Base-by-base conservation (phyloP, 305 asterid species). In the Plantago coronopus region DNA sequence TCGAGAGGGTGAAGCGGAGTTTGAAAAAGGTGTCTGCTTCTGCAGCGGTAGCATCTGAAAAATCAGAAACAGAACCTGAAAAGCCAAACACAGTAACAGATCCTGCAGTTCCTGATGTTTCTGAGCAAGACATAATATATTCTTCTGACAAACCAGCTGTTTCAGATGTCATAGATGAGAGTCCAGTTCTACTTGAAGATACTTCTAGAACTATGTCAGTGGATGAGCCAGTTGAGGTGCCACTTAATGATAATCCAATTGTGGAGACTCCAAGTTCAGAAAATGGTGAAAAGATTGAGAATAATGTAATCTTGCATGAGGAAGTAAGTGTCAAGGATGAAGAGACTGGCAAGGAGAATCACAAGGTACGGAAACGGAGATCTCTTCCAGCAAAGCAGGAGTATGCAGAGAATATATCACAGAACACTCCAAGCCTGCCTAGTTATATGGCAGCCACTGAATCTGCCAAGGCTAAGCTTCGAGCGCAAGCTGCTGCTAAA, bases 361-460 rank as follows among this genome's bases (percentile, higher is more conserved):
- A 62, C 51, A 82, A 79, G 70, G 55, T 70, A 46, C 65, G 81
- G 77, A 85, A 88, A 80, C 83, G 94, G 80, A 85, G 81, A 61
- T 87, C 96, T 19, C 83, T 90, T 44, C 87, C 94, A 17, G 74
- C 85, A 20, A 87, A 87, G 79, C 87, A 78, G 64, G 97, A 90
- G 64, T 76, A 77, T 67, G 61, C 81, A 55, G 97, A 87, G 70
- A 87, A 81, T 70, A 74, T 82, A 63, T 83, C 88, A 14, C 93
- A 87, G 79, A 90, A 85, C 57, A 67, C 83, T 45, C 81, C 88
- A 44, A 83, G 77, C 66, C 64, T 90, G 73, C 97, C 97, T 14
- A 90, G 97, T 71, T 90, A 90, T 67, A 90, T 90, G 97, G 89
- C 86, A 6, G 97, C 96, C 17, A 90, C 97, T 61, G 83, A 76